A percentile compares a stretch with the other conserved stretches of the same genome.
Conservation (phyloP, 2,329 filamentous ascomycete genomes). For the Trichoderma guizhouense region DNA sequence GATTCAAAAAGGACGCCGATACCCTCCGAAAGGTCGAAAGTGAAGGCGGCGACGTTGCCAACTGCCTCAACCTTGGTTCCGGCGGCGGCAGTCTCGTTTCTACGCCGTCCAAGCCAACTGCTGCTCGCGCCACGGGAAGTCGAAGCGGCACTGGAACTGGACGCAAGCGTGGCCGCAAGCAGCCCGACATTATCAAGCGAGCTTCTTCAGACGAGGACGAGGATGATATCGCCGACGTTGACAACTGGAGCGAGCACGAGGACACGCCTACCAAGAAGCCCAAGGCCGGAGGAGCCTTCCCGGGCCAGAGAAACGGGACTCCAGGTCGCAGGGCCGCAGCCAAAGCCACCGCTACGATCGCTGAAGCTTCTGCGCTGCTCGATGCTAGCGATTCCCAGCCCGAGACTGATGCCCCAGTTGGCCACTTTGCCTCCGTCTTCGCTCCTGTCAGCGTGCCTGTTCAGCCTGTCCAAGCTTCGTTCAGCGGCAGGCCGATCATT, state of each 20-base stretch:
- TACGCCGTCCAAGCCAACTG: constrained; percentile 31
- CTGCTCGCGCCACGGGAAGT: constrained; percentile 20
- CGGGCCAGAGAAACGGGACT: constrained; percentile 26
- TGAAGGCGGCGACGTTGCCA: constrained; percentile 45
- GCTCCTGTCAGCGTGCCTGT: background rate
- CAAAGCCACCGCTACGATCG: constrained; percentile 35
- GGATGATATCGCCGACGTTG: constrained; percentile 28
- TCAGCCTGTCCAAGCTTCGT: constrained; percentile 12
- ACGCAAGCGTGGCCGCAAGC: constrained; percentile 26
- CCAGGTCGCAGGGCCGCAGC: constrained; percentile 33
- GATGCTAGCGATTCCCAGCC: constrained; percentile 30
- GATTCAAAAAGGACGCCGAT: constrained; percentile 52
- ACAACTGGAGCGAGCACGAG: constrained; percentile 33
- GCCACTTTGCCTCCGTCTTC: background rate
- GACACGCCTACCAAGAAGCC: constrained; percentile 38
- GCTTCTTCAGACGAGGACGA: constrained; percentile 28
- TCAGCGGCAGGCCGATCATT: background rate
- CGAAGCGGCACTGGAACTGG: constrained; percentile 26
- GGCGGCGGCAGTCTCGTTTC: constrained; percentile 25
- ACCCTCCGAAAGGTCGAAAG: constrained; percentile 44
- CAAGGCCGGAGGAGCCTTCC: constrained; percentile 26
- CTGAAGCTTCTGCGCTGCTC: constrained; percentile 28
- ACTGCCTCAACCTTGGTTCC: constrained; percentile 32
- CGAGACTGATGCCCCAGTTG: constrained; percentile 21
- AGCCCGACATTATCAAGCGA: constrained; percentile 27